A percentile compares a stretch with the other conserved stretches of the same genome.
Evolutionary conservation across 176 grass and related monocot species (phyloP).

Genomic region (Paspalum notatum): DNA sequence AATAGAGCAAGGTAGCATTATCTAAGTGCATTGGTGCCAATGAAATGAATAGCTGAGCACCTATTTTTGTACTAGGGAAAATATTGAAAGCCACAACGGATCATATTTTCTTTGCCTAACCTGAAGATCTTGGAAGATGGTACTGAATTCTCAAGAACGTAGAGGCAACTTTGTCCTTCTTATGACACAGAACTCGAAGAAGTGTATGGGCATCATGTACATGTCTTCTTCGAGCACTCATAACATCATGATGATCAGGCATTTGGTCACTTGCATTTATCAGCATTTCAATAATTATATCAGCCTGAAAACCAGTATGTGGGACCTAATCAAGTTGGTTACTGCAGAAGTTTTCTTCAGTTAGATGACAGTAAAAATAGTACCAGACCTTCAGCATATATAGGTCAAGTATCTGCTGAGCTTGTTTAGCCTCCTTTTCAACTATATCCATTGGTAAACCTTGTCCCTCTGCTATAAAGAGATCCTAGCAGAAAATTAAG

Average conservation of each 20-base stretch:
- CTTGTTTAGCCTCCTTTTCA: constrained; percentile 75
- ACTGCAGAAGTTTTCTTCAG: background rate
- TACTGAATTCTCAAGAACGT: constrained; percentile 87
- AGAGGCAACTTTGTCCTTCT: constrained; percentile 81
- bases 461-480: constrained; percentile 94
- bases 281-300: constrained; percentile 77
- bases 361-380: constrained; percentile 37
- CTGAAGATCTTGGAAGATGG: constrained; percentile 93
- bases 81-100: background rate
- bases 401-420: constrained; percentile 72
- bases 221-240: constrained; percentile 47
- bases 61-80: constrained; percentile 11
- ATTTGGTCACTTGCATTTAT: constrained; percentile 76
- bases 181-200: constrained; percentile 92
- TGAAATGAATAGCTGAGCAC: constrained; percentile 1
- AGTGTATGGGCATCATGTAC: constrained; percentile 77
- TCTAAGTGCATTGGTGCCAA: background rate
- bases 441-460: constrained; percentile 76
- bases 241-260: constrained; percentile 50
- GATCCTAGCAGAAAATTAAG: constrained; percentile 65
- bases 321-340: constrained; percentile 18
- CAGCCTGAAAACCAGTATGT: constrained; percentile 62
- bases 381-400: constrained; percentile 73
- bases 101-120: constrained; percentile 40
- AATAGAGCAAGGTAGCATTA: background rate